These are phyloP conservation scores for Mortierella sp. DNA, from an alignment of 371 early-diverging fungal genomes.

Conservation along the genomic window DNA sequence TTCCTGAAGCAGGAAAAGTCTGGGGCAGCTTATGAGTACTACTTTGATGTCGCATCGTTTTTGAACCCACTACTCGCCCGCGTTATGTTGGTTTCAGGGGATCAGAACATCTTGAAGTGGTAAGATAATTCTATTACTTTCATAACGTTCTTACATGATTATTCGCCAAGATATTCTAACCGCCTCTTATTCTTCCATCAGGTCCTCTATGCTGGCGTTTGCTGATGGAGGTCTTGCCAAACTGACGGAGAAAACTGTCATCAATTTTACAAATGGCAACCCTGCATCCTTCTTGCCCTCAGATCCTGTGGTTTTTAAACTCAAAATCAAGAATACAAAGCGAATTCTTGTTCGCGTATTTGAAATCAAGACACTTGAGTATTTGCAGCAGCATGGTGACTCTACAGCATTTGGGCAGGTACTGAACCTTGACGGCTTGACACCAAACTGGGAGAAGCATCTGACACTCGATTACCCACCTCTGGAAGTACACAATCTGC, in stretches of 20 bases:
- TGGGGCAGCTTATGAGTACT: slow-evolving; percentile 12
- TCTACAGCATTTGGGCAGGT: slow-evolving; percentile 14
- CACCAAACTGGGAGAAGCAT: slow-evolving; percentile 46
- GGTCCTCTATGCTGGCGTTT: slow-evolving; percentile 22
- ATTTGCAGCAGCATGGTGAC: slow-evolving; percentile 32
- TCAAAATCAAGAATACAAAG: slow-evolving; percentile 46
- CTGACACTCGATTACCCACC: slow-evolving; percentile 27
- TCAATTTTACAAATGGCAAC: slow-evolving; percentile 34
- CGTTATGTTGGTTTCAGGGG: slow-evolving; percentile 36
- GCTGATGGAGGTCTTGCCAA: neutral
- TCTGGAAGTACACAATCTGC: slow-evolving; percentile 32
- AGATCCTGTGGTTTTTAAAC: slow-evolving; percentile 41
- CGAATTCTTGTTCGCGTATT: slow-evolving; percentile 40
- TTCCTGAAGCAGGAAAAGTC: slow-evolving; percentile 27
- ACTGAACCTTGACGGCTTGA: slow-evolving; percentile 44
- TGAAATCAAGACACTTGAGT: slow-evolving; percentile 55
- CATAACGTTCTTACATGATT: too few species aligned
- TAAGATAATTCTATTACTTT: neutral
- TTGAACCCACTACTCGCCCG: slow-evolving; percentile 21
- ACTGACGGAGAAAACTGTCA: slow-evolving; percentile 31
- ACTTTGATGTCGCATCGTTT: slow-evolving; percentile 20
- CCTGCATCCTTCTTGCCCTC: slow-evolving; percentile 38
- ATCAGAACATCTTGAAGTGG: slow-evolving; percentile 35
- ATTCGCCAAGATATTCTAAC: neutral
- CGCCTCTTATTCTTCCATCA: slow-evolving; percentile 1